Base-by-base conservation (phyloP, 306 rosid species). In the Datisca glomerata region DNA sequence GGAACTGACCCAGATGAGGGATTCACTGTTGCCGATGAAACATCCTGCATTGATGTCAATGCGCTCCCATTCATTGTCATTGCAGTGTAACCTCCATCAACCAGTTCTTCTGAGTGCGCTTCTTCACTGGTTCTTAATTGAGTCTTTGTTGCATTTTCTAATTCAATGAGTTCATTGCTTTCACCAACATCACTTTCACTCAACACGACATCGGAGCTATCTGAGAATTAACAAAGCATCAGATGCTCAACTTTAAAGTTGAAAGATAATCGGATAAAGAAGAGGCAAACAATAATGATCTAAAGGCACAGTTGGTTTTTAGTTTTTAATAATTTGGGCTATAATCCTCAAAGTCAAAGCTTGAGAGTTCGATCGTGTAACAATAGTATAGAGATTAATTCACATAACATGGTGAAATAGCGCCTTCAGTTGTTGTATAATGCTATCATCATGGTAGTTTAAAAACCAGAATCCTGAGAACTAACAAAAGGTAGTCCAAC, bases 1-100 rank as follows among this genome's bases (percentile, higher is more conserved):
- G 48, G 36, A 41, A 67, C 80, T 56, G 36, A 87, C 96, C 71
- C 19, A 56, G 47, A 34, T 35, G 70, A 46, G 51, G 31, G 47
- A 36, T 42, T 64, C 2, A 49, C 59, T 35, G 48, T 24, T 18
- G 27, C 63, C 51, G 73, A 40, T 20, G 66, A 54, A 52, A 53
- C 50, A 57, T 21, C 43, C 51, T 64, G 41, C 51, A 55, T 45
- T 47, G 81, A 69, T 43, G 55, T 49, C 37, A 18, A 32, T 20
- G 70, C 61, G 51, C 45, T 60, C 49, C 29, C 76, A 45, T 37
- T 50, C 25, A 44, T 52, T 41, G 52, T 19, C 37, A 20, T 43
- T 53, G 29, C 58, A 64, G 21, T 29, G 19, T 49, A 59, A 24
- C 56, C 50, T 37, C 49, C 75, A 60, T 49, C 45, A 39, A 43